phyloP scores from a whole-genome alignment of 2,329 filamentous ascomycete genomes.

The Nannizziopsis arthrosporioides region DNA sequence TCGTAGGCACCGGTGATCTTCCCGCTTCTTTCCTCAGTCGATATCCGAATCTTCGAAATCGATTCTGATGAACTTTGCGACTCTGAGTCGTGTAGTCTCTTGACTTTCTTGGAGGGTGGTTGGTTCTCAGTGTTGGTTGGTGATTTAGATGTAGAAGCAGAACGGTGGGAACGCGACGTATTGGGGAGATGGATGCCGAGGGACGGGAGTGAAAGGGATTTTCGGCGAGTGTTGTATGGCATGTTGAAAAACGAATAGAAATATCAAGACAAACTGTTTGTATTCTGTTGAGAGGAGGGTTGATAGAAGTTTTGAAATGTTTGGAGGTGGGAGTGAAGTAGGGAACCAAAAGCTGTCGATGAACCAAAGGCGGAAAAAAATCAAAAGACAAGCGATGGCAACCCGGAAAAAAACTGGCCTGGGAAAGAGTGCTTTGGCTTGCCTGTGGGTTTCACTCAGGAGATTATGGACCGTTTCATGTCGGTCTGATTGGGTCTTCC shows the following conservation, averaged over 20 bases:
- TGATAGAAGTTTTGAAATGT: constrained; percentile 14
- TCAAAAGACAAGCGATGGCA: constrained; percentile 8
- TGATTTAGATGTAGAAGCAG: constrained; percentile 51
- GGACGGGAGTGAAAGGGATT: constrained; percentile 84
- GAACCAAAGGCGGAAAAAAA: constrained; percentile 11
- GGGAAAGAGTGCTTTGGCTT: constrained; percentile 10
- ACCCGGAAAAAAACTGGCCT: constrained; percentile 7
- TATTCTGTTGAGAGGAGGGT: constrained; percentile 21
- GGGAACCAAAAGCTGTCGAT: constrained; percentile 4
- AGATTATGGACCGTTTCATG: constrained; percentile 11
- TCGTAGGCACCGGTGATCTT: constrained; percentile 47
- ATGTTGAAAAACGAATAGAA: constrained; percentile 39
- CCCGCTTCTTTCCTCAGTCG: constrained; percentile 22
- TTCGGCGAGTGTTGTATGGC: constrained; percentile 94
- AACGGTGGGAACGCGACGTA: constrained; percentile 45
- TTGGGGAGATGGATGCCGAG: constrained; percentile 76
- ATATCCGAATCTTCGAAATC: constrained; percentile 13
- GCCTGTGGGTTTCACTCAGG: constrained; percentile 14
- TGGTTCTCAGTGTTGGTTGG: constrained; percentile 45
- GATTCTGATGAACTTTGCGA: constrained; percentile 22
- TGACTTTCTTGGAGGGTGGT: constrained; percentile 56
- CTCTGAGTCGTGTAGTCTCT: constrained; percentile 57
- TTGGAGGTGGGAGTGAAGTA: constrained; percentile 1
- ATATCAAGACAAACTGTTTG: constrained; percentile 12
- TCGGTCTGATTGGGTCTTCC: constrained; percentile 9